Conservation (phyloP, 2,329 filamentous ascomycete species). For the Fusarium subglutinans region DNA sequence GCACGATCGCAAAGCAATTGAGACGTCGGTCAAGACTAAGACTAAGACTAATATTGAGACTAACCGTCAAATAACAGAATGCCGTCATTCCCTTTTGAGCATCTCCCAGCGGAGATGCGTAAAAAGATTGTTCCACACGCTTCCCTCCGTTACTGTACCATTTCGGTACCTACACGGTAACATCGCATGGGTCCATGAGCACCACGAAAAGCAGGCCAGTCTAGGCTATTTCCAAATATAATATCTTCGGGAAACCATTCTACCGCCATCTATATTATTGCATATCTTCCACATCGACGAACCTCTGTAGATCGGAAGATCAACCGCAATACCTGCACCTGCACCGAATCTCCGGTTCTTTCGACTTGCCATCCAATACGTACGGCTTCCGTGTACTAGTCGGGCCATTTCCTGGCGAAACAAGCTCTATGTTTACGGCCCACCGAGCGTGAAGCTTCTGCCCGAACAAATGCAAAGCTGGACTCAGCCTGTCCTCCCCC, state of each 20-base stretch:
- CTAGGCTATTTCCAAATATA: not conserved
- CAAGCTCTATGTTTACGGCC: not conserved
- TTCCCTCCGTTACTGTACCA: accelerated
- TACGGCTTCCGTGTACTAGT: not conserved
- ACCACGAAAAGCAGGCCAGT: no score
- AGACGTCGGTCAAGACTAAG: not conserved
- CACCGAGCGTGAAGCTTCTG: not conserved
- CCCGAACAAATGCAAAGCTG: not conserved
- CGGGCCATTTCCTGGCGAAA: not conserved
- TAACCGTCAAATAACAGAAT: no score
- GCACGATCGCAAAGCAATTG: not conserved
- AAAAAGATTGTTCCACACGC: not conserved
- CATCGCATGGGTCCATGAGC: not conserved
- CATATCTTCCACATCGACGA: not conserved
- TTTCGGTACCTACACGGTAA: accelerated
- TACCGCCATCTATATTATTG: not conserved
- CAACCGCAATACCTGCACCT: not conserved
- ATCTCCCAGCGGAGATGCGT: not conserved
- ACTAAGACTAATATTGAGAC: no score
- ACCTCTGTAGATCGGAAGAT: not conserved
- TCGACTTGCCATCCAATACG: not conserved
- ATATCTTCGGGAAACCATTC: not conserved
- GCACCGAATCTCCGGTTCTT: not conserved
- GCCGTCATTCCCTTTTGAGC: no score
- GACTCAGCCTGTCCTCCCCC: not conserved